Evolutionary conservation across 2,329 filamentous ascomycete species (phyloP).

Genomic region (Ophidiomyces ophidiicola): DNA sequence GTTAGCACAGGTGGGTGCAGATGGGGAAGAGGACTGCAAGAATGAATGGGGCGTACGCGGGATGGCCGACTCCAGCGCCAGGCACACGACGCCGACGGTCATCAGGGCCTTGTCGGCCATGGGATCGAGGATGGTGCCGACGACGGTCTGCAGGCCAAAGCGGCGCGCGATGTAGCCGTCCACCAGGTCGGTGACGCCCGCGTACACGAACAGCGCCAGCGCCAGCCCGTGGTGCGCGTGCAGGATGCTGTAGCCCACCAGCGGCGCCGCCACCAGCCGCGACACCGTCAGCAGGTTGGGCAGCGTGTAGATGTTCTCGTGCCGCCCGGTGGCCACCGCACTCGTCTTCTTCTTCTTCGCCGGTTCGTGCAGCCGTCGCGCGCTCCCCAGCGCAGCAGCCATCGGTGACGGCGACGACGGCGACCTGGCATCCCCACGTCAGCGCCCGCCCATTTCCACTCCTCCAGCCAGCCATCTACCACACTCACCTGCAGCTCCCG

Average conservation of each 20-base stretch:
- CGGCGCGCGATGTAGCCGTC: slow-evolving; percentile 87
- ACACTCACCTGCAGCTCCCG: no score
- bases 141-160: slow-evolving; percentile 82
- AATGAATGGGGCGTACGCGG: slow-evolving; percentile 47
- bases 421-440: no score
- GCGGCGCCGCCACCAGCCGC: slow-evolving; percentile 67
- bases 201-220: slow-evolving; percentile 78
- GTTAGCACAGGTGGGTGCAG: neutral
- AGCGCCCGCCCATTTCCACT: no score
- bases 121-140: slow-evolving; percentile 87
- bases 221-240: slow-evolving; percentile 69
- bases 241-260: slow-evolving; percentile 78
- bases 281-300: slow-evolving; percentile 87
- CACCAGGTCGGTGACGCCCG: slow-evolving; percentile 78
- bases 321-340: no score
- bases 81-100: slow-evolving; percentile 77
- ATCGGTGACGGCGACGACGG: no score
- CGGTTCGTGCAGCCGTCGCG: no score
- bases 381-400: no score
- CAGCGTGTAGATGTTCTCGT: slow-evolving; percentile 94
- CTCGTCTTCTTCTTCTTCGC: no score
- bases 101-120: slow-evolving; percentile 96
- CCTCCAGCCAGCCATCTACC: no score
- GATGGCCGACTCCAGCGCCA: slow-evolving; percentile 70
- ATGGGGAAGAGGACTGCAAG: slow-evolving; percentile 7